These are phyloP conservation scores for Chlorella sorokiniana DNA, from an alignment of 139 green algal genomes.

Conservation along the genomic window DNA sequence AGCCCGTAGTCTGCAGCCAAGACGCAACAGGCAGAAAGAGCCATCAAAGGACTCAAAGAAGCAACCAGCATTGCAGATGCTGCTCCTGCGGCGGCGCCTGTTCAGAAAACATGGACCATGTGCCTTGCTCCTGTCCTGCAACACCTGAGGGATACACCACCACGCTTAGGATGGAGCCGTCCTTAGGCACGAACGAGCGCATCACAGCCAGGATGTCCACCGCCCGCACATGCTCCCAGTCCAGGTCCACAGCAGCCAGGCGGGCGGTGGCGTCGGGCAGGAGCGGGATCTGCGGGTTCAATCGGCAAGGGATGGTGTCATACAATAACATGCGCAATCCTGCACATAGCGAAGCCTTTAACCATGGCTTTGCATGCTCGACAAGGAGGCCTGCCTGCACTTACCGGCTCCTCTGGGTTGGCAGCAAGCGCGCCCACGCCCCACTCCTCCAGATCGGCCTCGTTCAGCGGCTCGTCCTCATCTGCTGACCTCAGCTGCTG, in stretches of 20 bases:
- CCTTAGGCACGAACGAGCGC: constrained; percentile 75
- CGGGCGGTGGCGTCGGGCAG: constrained; percentile 47
- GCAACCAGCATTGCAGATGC: background rate
- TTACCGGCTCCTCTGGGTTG: constrained; percentile 69
- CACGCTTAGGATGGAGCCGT: constrained; percentile 52
- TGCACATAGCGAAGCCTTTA: background rate
- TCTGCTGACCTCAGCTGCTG: constrained; percentile 8
- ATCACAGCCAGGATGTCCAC: constrained; percentile 85
- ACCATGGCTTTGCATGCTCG: background rate
- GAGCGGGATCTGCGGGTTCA: constrained; percentile 31
- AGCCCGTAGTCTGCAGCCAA: constrained; percentile 82
- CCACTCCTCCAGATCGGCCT: constrained; percentile 59
- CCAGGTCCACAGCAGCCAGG: constrained; percentile 89
- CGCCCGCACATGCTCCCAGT: constrained; percentile 86
- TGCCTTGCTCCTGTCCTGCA: background rate
- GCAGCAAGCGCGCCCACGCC: constrained; percentile 73
- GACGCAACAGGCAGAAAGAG: background rate
- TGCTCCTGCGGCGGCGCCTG: too few species aligned
- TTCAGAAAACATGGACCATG: background rate
- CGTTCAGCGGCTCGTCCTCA: constrained; percentile 29
- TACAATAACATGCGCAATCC: background rate
- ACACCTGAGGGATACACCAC: constrained; percentile 84
- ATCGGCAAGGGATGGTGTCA: background rate
- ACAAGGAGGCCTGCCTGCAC: background rate
- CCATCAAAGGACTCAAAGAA: background rate